Evolutionary conservation across 106 monocot genomes (phyloP).

Genomic region (Allium fistulosum): DNA sequence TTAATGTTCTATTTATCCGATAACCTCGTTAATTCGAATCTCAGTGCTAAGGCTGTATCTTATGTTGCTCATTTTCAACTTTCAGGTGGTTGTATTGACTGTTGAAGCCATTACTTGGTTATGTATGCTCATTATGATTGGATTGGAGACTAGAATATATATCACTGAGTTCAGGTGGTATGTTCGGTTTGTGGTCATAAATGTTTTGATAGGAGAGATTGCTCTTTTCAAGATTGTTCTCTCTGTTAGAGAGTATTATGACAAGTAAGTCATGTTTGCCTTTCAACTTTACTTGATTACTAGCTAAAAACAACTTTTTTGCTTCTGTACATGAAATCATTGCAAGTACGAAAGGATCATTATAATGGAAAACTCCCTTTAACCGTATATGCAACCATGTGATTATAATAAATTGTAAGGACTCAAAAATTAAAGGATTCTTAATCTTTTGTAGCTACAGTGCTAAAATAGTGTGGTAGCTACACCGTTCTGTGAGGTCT

Average conservation of each 20-base stretch:
- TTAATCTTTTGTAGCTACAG: too few relatives aligned
- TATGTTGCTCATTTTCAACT: conserved; percentile 4
- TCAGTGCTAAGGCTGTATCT: neutral
- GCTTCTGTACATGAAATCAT: too few relatives aligned
- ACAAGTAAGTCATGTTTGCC: conserved; percentile 37
- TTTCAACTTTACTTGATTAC: conserved; percentile 1
- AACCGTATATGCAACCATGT: too few relatives aligned
- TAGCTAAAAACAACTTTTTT: neutral
- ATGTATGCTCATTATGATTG: conserved; percentile 56
- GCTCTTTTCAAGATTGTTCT: conserved; percentile 62
- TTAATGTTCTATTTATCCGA: conserved; percentile 4
- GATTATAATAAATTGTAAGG: too few relatives aligned
- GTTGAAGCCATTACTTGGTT: conserved; percentile 59
- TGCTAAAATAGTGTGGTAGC: too few relatives aligned
- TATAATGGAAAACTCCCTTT: too few relatives aligned
- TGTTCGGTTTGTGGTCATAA: conserved; percentile 68
- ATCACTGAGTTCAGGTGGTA: conserved; percentile 89
- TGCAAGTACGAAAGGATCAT: too few relatives aligned
- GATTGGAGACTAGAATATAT: conserved; percentile 75
- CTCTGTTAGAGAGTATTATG: conserved; percentile 51
- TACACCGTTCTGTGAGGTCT: too few relatives aligned
- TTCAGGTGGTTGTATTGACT: conserved; percentile 49
- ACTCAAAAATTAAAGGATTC: too few relatives aligned
- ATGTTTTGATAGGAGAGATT: conserved; percentile 62
- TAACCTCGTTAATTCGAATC: neutral